A percentile compares a stretch with the other conserved stretches of the same genome.
These are phyloP conservation scores for Marchantia paleacea DNA, from an alignment of 225 moss, liverwort and hornwort species.

Conservation along the genomic window DNA sequence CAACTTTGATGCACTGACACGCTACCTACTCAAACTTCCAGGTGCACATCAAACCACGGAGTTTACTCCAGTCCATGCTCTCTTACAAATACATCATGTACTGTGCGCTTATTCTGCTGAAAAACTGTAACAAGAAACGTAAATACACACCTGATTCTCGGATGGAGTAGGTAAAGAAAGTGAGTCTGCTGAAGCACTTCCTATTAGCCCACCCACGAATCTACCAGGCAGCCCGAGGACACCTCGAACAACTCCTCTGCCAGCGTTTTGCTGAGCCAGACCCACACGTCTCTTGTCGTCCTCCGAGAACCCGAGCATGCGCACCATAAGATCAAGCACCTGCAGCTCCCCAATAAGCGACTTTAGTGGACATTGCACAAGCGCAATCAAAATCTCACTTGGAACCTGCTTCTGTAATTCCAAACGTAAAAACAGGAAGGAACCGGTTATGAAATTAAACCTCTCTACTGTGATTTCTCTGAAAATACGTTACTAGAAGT, in stretches of 20 bases:
- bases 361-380: background rate
- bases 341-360: slow-evolving; percentile 23
- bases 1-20: too few relatives aligned
- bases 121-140: background rate
- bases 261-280: slow-evolving; percentile 82
- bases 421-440: background rate
- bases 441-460: slow-evolving; percentile 24
- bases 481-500: slow-evolving; percentile 95
- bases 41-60: too few relatives aligned
- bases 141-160: slow-evolving; percentile 63
- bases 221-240: slow-evolving; percentile 88
- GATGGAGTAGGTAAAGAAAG: slow-evolving; percentile 56
- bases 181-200: slow-evolving; percentile 68
- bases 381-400: too few relatives aligned
- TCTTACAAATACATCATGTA: background rate
- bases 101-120: background rate
- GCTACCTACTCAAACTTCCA: too few relatives aligned
- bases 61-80: too few relatives aligned
- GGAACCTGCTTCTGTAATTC: background rate
- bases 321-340: slow-evolving; percentile 99
- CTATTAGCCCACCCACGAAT: slow-evolving; percentile 87
- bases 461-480: slow-evolving; percentile 97
- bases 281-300: slow-evolving; percentile 89
- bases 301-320: slow-evolving; percentile 96
- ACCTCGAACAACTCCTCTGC: slow-evolving; percentile 83